Base-by-base conservation (phyloP, 495 filamentous ascomycete genomes). In the Xylaria acuta region DNA sequence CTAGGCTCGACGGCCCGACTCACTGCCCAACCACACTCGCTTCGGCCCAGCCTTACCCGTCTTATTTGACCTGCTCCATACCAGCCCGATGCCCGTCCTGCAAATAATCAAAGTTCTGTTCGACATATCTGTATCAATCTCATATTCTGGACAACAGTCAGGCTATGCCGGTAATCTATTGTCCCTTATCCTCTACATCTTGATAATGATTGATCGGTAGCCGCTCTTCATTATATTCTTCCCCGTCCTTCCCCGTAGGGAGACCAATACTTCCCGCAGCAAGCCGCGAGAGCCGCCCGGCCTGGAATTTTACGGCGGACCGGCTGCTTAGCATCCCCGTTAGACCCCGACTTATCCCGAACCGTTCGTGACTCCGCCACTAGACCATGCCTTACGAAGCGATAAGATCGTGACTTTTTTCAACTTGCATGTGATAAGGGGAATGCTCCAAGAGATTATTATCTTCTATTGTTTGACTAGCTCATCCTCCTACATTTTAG, bases 1-100 rank as follows among this genome's bases (percentile, higher is more conserved):
- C 27, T 67, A 66, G 64, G 45, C 43, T 67, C 64, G 45, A 51
- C 64, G 64, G 64, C 64, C 64, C 64, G 64, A 67, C 41, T 67
- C 45, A 38, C 45, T 53, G 32, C 64, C 27, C 64, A 66, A 36
- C 18, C 27, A 53, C 43, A 8, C 30, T 9, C 27, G 12, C 43
- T 36, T 38, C 64, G 64, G 32, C 30, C 45, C 64, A 36, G 64
- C 45, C 64, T 67, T 40, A 67, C 64, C 64, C 45, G 64, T 53
- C 62, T 11, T 41, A 47, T 64, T 22, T 18, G 12, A 34, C 30
- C 18, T 53, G 38, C 45, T 67, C 45, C 64, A 38, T 40, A 20
- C 30, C 16, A 36, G 6, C 2, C 45, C 64, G 27, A 67, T 45
- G 22, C 41, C 63, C 63, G 41, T 65, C 63, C 27, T 27, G 16